Base-by-base conservation (phyloP, 257 asterid genomes). In the Handroanthus guayacan region DNA sequence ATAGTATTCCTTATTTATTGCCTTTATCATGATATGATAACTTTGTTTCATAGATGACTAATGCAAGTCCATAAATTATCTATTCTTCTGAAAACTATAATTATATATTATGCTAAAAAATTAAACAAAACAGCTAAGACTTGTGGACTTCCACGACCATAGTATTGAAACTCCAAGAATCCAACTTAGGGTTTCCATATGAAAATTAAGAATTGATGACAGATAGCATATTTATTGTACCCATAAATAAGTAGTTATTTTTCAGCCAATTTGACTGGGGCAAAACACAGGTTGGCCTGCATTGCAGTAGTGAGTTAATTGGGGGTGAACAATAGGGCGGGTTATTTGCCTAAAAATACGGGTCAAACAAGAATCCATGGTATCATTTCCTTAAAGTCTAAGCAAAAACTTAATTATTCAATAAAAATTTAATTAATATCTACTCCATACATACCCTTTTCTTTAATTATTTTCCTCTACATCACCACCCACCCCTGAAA, bases 281-380 rank as follows among this genome's bases (percentile, higher is more conserved):
- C 2, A 57, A 37, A 67, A 81, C 64, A 56, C 47, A n/a, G 37
- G 69, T 9, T 31, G n/a, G 9, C 11, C 20, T 31, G 25, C 60
- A 64, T 12, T 51, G 57, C 31, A 25, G 13, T 5, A 56, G 12
- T 13, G 72, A 52, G 34, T 25, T 25, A 69, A 34, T 9, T 45
- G 25, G 68, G 66, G 75, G 57, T 77, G 67, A 80, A 77, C 87
- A 80, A 57, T 36, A 69, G 77, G 79, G 86, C 85, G 88, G 80
- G 67, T 76, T 78, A 76, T 67, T 68, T 71, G 90, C 78, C 94
- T 82, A 34, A 76, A 83, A 80, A 80, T 85, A 78, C 82, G 90
- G 94, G 91, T 89, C 94, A 87, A 89, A 89, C 94, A 81, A 89
- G 90, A 83, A 80, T 74, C 79, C 78, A 79, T 70, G 77, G 82